These are phyloP conservation scores for Orbilia brochopaga DNA, from an alignment of 2,329 filamentous ascomycete genomes.

Conservation along the genomic window DNA sequence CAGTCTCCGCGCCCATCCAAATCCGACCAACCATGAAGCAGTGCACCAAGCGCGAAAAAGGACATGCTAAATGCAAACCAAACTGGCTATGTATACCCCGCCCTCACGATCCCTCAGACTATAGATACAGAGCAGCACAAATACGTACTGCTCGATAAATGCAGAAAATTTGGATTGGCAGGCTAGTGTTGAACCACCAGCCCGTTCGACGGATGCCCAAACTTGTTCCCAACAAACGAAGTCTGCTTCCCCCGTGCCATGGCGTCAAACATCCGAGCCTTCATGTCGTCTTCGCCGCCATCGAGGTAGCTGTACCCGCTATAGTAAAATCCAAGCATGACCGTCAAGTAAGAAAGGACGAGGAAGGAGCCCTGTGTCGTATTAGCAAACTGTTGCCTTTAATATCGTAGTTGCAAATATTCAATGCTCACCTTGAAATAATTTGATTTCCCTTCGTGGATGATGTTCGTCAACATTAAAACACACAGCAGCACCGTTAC, in stretches of 20 bases:
- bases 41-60: too few relatives aligned
- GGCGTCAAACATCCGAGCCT: constrained; percentile 48
- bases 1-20: too few relatives aligned
- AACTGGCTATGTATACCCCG: too few relatives aligned
- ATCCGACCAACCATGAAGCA: too few relatives aligned
- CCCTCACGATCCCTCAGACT: too few relatives aligned
- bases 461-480: constrained; percentile 95
- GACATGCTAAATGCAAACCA: too few relatives aligned
- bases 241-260: constrained; percentile 25
- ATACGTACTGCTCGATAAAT: not conserved
- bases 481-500: constrained; percentile 94
- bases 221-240: constrained; percentile 41
- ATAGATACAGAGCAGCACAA: too few relatives aligned
- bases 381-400: constrained; percentile 4
- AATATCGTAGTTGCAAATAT: not conserved
- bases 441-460: constrained; percentile 98
- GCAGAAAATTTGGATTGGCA: constrained; percentile 17
- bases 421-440: constrained; percentile 76
- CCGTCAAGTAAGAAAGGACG: constrained; percentile 88
- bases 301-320: constrained; percentile 67
- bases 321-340: constrained; percentile 89
- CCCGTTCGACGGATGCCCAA: constrained; percentile 42
- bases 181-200: constrained; percentile 27
- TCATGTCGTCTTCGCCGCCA: constrained; percentile 34
- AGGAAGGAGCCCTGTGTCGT: constrained; percentile 76